These are phyloP conservation scores for Ustilago lituana DNA, from an alignment of 1,284 basidiomycete genomes.

Conservation along the genomic window DNA sequence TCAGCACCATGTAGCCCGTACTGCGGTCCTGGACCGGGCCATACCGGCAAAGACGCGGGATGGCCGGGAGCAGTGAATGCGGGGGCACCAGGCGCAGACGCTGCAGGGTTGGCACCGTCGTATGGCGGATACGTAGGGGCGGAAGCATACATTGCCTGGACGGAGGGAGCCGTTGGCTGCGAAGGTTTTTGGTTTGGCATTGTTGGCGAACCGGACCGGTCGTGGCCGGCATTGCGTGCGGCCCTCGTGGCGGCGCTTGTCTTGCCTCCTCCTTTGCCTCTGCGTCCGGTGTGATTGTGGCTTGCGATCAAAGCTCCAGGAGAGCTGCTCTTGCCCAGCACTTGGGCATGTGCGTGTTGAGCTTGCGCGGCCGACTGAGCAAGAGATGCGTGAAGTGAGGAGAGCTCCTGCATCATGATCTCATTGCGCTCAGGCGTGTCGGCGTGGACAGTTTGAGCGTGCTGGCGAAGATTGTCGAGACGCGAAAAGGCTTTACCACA, in stretches of 20 bases:
- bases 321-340: conserved; percentile 52
- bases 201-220: conserved; percentile 17
- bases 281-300: conserved; percentile 42
- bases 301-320: conserved; percentile 41
- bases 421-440: conserved; percentile 87
- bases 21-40: conserved; percentile 15
- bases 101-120: conserved; percentile 4
- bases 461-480: conserved; percentile 94
- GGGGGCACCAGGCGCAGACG: neutral
- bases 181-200: neutral
- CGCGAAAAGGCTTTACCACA: conserved; percentile 94
- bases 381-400: conserved; percentile 83
- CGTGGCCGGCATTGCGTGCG: conserved; percentile 14
- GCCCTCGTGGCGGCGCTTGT: conserved; percentile 27
- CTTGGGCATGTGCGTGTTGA: conserved; percentile 58
- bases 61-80: conserved; percentile 11
- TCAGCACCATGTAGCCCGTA: conserved; percentile 19
- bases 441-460: conserved; percentile 93
- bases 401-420: conserved; percentile 87
- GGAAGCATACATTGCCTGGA: conserved; percentile 12
- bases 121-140: conserved; percentile 8
- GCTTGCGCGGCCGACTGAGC: conserved; percentile 67
- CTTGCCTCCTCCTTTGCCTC: conserved; percentile 36
- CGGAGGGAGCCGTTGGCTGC: neutral
- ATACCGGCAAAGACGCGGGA: conserved; percentile 6